These are phyloP conservation scores for Chernovozyma aurita DNA, from an alignment of 1,139 yeast species.

Conservation along the genomic window DNA sequence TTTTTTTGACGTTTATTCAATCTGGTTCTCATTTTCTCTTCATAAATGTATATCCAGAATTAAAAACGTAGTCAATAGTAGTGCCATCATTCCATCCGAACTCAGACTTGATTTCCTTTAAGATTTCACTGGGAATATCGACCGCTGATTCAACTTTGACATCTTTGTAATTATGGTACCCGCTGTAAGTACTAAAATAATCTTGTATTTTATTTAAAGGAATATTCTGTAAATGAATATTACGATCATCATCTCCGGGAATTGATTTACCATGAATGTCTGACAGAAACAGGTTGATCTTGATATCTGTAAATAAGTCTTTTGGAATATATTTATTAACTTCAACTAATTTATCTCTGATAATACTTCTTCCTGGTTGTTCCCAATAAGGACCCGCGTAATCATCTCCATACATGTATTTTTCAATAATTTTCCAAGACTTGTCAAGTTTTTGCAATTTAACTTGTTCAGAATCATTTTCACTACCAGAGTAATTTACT, in stretches of 20 bases:
- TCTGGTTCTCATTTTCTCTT: conserved; percentile 18
- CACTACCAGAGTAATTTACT: conserved; percentile 21
- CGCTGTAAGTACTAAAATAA: conserved; percentile 37
- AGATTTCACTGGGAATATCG: conserved; percentile 17
- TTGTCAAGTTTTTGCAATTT: conserved; percentile 16
- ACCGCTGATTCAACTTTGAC: conserved; percentile 23
- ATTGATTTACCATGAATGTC: conserved; percentile 11
- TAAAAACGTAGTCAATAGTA: conserved; percentile 31
- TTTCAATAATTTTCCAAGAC: conserved; percentile 24
- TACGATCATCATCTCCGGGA: conserved; percentile 20
- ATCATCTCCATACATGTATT: conserved; percentile 34
- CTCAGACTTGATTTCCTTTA: conserved; percentile 20
- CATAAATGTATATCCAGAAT: conserved; percentile 37
- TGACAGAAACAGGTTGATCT: conserved; percentile 23
- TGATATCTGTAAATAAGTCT: conserved; percentile 23
- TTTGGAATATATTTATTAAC: conserved; percentile 31
- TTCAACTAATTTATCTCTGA: conserved; percentile 23
- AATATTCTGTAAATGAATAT: conserved; percentile 18
- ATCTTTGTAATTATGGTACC: conserved; percentile 29
- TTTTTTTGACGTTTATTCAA: too few species aligned
- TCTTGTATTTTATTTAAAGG: conserved; percentile 22
- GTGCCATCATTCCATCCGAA: conserved; percentile 28
- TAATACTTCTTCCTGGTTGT: conserved; percentile 38
- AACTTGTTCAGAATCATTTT: conserved; percentile 11
- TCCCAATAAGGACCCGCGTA: conserved; percentile 42